Conservation (phyloP, 495 filamentous ascomycete genomes). For the Penicilliopsis zonata region DNA sequence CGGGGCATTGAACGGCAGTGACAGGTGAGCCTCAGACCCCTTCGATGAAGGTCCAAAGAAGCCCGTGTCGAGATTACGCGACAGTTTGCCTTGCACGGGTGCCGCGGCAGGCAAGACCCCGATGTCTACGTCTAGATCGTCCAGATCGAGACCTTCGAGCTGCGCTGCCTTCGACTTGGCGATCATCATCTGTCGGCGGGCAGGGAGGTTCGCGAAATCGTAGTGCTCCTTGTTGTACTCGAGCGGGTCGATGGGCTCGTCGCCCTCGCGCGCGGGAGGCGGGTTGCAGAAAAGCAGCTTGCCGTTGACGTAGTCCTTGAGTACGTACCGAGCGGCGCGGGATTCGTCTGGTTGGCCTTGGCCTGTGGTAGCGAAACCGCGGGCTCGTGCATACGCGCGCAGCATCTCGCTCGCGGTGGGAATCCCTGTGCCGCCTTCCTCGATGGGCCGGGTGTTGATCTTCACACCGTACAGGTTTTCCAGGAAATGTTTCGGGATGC, state of each 20-base stretch:
- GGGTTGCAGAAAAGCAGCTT: constrained; percentile 89
- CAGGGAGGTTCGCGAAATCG: constrained; percentile 63
- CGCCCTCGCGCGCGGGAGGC: constrained; percentile 46
- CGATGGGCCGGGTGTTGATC: constrained; percentile 66
- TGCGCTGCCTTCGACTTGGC: constrained; percentile 27
- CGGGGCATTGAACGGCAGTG: constrained; percentile 72
- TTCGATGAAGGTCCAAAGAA: constrained; percentile 67
- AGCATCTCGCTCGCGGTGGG: constrained; percentile 85
- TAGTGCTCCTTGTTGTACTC: constrained; percentile 89
- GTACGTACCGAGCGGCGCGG: constrained; percentile 73
- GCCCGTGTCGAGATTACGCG: constrained; percentile 62
- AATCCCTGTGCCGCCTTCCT: constrained; percentile 87
- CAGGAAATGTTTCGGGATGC: constrained; percentile 82
- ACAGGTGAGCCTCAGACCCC: constrained; percentile 50
- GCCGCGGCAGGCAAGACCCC: constrained; percentile 4
- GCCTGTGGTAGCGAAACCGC: constrained; percentile 81
- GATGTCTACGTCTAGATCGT: constrained; percentile 27
- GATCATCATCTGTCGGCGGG: constrained; percentile 47
- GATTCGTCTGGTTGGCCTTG: constrained; percentile 88
- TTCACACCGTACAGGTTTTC: constrained; percentile 90
- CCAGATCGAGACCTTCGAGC: constrained; percentile 26
- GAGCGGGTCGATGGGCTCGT: constrained; percentile 48
- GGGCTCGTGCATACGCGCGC: constrained; percentile 70
- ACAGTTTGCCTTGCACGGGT: constrained; percentile 47
- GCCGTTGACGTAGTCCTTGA: constrained; percentile 97